A percentile compares a stretch with the other conserved stretches of the same genome.
Conservation (phyloP, 345 rosid species). For the Gossypioides kirkii region DNA sequence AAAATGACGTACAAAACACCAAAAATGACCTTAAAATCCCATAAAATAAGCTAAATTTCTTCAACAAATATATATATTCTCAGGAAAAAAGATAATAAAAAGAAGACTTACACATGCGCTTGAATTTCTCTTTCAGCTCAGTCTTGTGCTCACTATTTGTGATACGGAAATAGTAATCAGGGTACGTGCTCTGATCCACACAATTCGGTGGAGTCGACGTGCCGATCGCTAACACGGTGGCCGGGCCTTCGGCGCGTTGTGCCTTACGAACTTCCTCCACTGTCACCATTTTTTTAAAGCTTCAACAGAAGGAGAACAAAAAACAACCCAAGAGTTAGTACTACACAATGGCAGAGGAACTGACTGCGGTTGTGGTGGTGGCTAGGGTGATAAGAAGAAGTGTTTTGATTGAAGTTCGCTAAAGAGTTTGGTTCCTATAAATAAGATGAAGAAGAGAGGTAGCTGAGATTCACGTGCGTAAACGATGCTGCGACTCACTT, state of each 20-base stretch:
- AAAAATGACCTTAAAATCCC: not conserved
- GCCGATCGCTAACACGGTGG: conserved; percentile 28
- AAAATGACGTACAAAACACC: not conserved
- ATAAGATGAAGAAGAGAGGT: not conserved
- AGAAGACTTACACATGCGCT: conserved; percentile 49
- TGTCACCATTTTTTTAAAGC: not conserved
- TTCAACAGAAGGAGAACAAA: not conserved
- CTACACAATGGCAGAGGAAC: not conserved
- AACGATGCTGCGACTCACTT: not conserved
- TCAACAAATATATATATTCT: not conserved
- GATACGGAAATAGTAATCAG: conserved; percentile 49
- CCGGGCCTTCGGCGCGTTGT: conserved; percentile 19
- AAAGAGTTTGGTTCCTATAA: not conserved
- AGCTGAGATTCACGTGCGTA: conserved; percentile 8
- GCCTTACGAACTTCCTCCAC: conserved; percentile 16
- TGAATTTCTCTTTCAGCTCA: conserved; percentile 50
- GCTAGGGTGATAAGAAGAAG: not conserved
- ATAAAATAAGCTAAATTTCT: not conserved
- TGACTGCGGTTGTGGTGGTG: not conserved
- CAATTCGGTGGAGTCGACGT: conserved; percentile 45
- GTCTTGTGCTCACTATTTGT: conserved; percentile 50
- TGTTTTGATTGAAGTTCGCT: not conserved
- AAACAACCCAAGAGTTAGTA: not conserved
- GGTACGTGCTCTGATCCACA: conserved; percentile 36
- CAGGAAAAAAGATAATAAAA: not conserved